These are phyloP conservation scores for Arthroderma sp. DNA, from an alignment of 2,329 filamentous ascomycete species.

Conservation along the genomic window DNA sequence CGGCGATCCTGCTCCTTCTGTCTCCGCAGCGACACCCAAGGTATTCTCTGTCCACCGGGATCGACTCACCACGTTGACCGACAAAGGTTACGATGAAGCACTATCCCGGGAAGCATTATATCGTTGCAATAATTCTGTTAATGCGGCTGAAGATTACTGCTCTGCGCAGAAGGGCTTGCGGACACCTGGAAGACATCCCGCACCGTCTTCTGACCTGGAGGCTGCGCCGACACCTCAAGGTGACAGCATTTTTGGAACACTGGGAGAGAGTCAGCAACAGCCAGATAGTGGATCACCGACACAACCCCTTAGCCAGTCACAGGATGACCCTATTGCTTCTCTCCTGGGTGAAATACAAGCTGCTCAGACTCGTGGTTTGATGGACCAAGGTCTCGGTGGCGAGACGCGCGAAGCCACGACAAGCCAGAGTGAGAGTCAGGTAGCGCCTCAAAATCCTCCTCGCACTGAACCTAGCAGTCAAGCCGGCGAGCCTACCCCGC, in stretches of 20 bases:
- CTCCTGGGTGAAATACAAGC: slow-evolving; percentile 10
- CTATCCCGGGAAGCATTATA: slow-evolving; percentile 70
- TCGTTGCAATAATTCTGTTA: slow-evolving; percentile 56
- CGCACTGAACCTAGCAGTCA: slow-evolving; percentile 16
- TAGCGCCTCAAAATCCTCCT: slow-evolving; percentile 32
- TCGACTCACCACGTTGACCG: slow-evolving; percentile 30
- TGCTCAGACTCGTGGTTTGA: not conserved
- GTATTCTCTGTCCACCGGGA: slow-evolving; percentile 41
- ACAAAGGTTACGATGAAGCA: slow-evolving; percentile 42
- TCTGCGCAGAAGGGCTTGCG: slow-evolving; percentile 45
- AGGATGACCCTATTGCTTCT: slow-evolving; percentile 9
- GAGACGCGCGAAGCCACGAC: slow-evolving; percentile 18
- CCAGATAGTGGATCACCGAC: not conserved
- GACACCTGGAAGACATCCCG: slow-evolving; percentile 50
- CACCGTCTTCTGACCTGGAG: slow-evolving; percentile 46
- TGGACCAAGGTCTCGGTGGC: slow-evolving; percentile 3
- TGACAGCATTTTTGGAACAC: slow-evolving; percentile 8
- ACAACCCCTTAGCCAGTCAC: slow-evolving; percentile 1
- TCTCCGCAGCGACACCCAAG: slow-evolving; percentile 34
- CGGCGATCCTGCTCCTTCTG: slow-evolving; percentile 43
- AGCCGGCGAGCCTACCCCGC: slow-evolving; percentile 13
- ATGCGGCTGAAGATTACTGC: slow-evolving; percentile 61
- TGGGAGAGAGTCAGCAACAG: not conserved
- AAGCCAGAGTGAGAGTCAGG: slow-evolving; percentile 24
- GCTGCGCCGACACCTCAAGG: slow-evolving; percentile 14